Percentiles rank a stretch among this genome's conserved stretches.
phyloP scores from a whole-genome alignment of 768 basidiomycete species.

The Pisolithus tinctorius region DNA sequence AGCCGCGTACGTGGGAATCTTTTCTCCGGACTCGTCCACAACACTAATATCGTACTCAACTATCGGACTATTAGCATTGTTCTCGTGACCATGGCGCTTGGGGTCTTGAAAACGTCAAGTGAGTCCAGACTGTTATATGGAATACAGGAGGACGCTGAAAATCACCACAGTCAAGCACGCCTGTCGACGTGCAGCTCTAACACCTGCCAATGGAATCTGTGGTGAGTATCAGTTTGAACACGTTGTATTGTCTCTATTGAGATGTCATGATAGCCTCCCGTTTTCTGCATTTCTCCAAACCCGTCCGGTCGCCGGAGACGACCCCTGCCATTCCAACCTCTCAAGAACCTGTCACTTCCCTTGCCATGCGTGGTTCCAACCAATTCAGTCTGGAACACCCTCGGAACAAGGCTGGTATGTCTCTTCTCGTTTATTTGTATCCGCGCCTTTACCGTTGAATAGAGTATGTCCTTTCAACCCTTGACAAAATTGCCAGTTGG shows the following conservation, averaged over 20 bases:
- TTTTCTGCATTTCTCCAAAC: conserved; percentile 48
- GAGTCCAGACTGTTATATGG: background rate
- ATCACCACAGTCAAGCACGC: conserved; percentile 27
- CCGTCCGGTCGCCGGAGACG: conserved; percentile 34
- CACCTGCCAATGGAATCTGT: conserved; percentile 38
- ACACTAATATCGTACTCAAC: background rate
- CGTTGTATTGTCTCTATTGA: conserved; percentile 2
- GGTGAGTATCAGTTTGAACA: conserved; percentile 25
- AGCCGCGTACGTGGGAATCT: background rate
- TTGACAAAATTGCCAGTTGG: conserved; percentile 98
- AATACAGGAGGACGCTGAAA: background rate
- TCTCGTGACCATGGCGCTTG: conserved; percentile 43
- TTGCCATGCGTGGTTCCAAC: conserved; percentile 76
- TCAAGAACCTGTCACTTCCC: conserved; percentile 52
- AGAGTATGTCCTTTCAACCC: conserved; percentile 95
- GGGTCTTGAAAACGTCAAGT: conserved; percentile 32
- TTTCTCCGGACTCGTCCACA: background rate
- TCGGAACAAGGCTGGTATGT: conserved; percentile 79
- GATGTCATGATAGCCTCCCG: conserved; percentile 37
- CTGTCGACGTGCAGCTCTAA: conserved; percentile 38
- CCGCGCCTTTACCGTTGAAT: background rate
- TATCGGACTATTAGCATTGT: background rate
- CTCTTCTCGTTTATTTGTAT: background rate
- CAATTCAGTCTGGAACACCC: conserved; percentile 85
- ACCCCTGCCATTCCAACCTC: conserved; percentile 32